A percentile compares a stretch with the other conserved stretches of the same genome.
phyloP scores from a whole-genome alignment of 2,329 filamentous ascomycete genomes.

The Scedosporium apiospermum region DNA sequence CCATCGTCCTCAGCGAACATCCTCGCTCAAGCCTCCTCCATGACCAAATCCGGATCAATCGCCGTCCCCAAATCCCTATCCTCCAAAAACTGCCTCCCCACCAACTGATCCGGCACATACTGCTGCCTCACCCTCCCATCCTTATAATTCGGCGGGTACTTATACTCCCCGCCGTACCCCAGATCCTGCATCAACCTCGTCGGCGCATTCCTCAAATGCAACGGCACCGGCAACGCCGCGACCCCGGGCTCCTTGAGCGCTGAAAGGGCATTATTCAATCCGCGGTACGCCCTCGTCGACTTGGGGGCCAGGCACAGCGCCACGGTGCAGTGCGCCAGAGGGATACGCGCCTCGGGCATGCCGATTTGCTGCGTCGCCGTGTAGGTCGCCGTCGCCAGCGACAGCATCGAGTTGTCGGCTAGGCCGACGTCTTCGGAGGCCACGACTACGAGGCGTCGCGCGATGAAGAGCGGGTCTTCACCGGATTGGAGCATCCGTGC shows the following conservation, averaged over 20 bases:
- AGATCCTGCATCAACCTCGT: slow-evolving; percentile 89
- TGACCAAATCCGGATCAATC: slow-evolving; percentile 58
- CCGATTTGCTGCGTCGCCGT: slow-evolving; percentile 87
- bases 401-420: slow-evolving; percentile 75
- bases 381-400: slow-evolving; percentile 77
- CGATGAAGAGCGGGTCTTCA: slow-evolving; percentile 88
- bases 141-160: slow-evolving; percentile 87
- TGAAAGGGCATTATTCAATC: slow-evolving; percentile 67
- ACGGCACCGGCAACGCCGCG: slow-evolving; percentile 69
- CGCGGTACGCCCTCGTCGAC: slow-evolving; percentile 78
- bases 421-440: slow-evolving; percentile 90
- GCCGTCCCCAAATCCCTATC: slow-evolving; percentile 69
- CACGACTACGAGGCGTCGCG: slow-evolving; percentile 86
- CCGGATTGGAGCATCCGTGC: slow-evolving; percentile 92
- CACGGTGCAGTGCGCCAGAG: slow-evolving; percentile 77
- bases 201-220: slow-evolving; percentile 86
- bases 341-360: slow-evolving; percentile 89
- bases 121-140: slow-evolving; percentile 77
- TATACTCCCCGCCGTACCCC: slow-evolving; percentile 85
- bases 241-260: slow-evolving; percentile 76
- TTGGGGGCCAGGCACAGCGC: slow-evolving; percentile 76
- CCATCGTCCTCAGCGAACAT: too few relatives aligned
- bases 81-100: slow-evolving; percentile 66
- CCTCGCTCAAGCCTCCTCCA: not conserved
- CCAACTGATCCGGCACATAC: slow-evolving; percentile 74